Evolutionary conservation across 73 alveolate species (phyloP).

Genomic region (Symbiodinium pilosum): DNA sequence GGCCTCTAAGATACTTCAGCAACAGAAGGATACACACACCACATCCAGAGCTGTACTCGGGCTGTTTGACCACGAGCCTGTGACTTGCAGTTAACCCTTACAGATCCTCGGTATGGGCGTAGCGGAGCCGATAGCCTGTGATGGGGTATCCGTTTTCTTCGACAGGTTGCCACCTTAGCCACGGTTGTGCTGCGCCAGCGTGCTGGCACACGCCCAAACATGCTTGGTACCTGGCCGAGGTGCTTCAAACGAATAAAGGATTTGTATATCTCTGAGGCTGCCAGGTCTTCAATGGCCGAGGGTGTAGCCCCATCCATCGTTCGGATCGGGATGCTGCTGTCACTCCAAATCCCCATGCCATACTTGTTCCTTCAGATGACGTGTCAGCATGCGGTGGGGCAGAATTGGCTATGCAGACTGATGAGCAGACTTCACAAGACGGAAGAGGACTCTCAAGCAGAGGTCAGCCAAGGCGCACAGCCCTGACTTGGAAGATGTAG

Average conservation of each 20-base stretch:
- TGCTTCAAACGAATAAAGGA: constrained; percentile 72
- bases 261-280: constrained; percentile 68
- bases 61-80: too few relatives aligned
- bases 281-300: constrained; percentile 21
- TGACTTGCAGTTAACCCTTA: neutral
- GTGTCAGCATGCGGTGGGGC: neutral
- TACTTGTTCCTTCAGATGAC: constrained; percentile 32
- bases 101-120: constrained; percentile 36
- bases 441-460: too few relatives aligned
- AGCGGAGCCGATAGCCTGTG: constrained; percentile 73
- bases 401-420: too few relatives aligned
- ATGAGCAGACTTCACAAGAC: neutral
- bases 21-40: too few relatives aligned
- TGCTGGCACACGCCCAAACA: neutral
- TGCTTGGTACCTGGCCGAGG: neutral
- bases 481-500: constrained; percentile 70
- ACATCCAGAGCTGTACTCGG: too few relatives aligned
- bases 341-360: constrained; percentile 92
- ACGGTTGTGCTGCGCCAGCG: neutral
- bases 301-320: constrained; percentile 73
- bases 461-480: constrained; percentile 26
- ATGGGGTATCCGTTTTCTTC: constrained; percentile 80
- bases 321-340: constrained; percentile 79
- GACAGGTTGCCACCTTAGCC: constrained; percentile 70
- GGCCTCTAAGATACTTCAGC: too few relatives aligned